Evolutionary conservation across 78 protist species (phyloP).

Genomic region (Isochrysis galbana): DNA sequence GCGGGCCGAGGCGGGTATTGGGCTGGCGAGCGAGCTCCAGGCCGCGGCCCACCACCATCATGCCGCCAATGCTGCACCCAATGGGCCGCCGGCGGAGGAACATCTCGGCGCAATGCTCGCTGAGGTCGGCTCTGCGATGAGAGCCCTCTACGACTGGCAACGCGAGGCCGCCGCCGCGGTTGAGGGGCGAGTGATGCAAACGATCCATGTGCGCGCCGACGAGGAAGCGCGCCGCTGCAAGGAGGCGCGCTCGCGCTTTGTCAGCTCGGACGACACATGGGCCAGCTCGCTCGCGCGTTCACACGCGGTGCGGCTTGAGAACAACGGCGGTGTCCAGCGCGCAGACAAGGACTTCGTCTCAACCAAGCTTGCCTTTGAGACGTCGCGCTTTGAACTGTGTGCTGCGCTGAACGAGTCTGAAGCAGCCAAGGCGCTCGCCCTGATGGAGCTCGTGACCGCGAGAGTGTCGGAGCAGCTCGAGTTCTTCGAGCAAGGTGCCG

Average conservation of each 20-base stretch:
- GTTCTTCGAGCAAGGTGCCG: neutral
- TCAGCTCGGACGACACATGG: neutral
- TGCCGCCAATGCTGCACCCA: too few species aligned
- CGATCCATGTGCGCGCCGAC: neutral
- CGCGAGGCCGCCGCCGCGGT: too few species aligned
- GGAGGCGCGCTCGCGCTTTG: neutral
- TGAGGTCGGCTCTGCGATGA: neutral
- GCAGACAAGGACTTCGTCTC: neutral
- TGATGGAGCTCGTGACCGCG: neutral
- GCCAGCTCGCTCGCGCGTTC: neutral
- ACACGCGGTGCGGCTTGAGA: neutral
- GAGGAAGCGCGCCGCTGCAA: neutral
- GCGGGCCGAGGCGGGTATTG: neutral
- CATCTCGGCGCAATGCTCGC: neutral
- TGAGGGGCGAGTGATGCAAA: too few species aligned
- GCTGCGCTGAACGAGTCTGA: neutral
- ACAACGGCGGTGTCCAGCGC: neutral
- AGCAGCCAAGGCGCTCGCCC: neutral
- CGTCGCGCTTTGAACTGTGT: neutral
- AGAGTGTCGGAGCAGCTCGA: neutral
- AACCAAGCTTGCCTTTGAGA: neutral
- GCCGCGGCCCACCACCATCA: too few species aligned
- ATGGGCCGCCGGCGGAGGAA: too few species aligned
- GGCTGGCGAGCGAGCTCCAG: neutral
- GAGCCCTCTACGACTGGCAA: too few species aligned